Evolutionary conservation across 2,329 filamentous ascomycete species (phyloP), one percentile per base, ranked within the genome.

Genomic region (Colletotrichum phormii): DNA sequence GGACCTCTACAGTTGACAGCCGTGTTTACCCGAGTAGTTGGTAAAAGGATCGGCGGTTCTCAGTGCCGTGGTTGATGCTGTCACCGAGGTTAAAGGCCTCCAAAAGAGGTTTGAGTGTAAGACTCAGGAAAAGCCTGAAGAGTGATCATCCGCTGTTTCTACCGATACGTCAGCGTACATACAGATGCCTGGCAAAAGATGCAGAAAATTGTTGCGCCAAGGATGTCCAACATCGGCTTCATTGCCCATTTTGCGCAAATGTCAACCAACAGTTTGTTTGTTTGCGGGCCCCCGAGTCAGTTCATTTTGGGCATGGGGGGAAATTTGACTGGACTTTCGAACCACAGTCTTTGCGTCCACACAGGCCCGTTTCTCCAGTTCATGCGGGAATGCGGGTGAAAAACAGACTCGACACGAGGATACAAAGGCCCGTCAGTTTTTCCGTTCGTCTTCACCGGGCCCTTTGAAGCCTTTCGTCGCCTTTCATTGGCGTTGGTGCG

Each of bases 151-250:
- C 57, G 49, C 31, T 7, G n/a, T 53, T 26, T 22, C 4, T 12
- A 12, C 64, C 11, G 26, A 55, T 70, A 61, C 66, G 66, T 73
- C 71, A 73, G 35, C 54, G n/a, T 61, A 57, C 60, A 42, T 64
- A n/a, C 12, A 13, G 22, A 42, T 49, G 51, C 49, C 51, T n/a
- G 37, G 29, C 53, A 15, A 24, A 62, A 67, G 57, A 57, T 24
- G 60, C 60, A 54, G 31, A 51, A 8, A 7, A 61, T 61, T 42
- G 66, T 51, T 22, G 22, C 35, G 71, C 66, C 66, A 72, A 72
- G 54, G 24, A 49, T 46, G 18, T 57, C 65, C 61, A 64, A 64
- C 35, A 5, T 64, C 60, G 71, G 71, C 66, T 42, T 61, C 66
- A 64, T 70, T 69, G 37, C 59, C 42, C 69, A 35, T 55, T 60